Evolutionary conservation across 805 yeast species (phyloP), one percentile per base, ranked within the genome.

Genomic region (Candida namnaoensis): DNA sequence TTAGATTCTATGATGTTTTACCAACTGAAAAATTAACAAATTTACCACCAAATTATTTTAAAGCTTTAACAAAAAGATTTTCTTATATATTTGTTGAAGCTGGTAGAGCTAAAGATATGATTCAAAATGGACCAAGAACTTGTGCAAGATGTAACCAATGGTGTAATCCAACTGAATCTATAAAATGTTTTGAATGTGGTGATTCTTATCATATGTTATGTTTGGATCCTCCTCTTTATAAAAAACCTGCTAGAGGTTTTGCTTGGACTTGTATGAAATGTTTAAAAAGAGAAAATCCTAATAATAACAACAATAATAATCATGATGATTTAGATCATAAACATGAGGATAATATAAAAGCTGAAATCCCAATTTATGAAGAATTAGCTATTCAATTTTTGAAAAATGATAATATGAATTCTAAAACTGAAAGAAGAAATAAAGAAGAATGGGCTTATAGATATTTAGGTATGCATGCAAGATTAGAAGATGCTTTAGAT

Each of bases 251-350:
- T 36, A 65, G 95, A 43, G 96, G 95, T 1, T 84, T 87, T 56
- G 85, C 88, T 8, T 90, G 96, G 96, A 74, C 87, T 25, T 88
- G 97, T 66, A 90, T 86, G 27, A 57, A 66, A 5, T 88, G 97
- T 63, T 70, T 81, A n/a, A 74, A 76, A 49, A 71, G 66, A 30
- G 28, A 26, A 26, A 8, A 8, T 8, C 3, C 28, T 26, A 26
- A 72, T 74, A 40, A 26, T 26, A 7, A 26, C 4, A 3, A 26
- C 4, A 7, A 7, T 26, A 7, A 26, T 26, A 26, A 3, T 7
- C 3, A 8, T 26, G 28, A 26, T 26, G 28, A 26, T 26, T 10
- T 8, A 8, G 34, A 23, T 11, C 36, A 19, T 24, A 44, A 37
- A 19, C 26, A 41, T 26, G 24, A 7, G 11, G 40, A 50, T 5